These are phyloP conservation scores for Tanacetum coccineum DNA, from an alignment of 129 eudicot species.

Conservation along the genomic window DNA sequence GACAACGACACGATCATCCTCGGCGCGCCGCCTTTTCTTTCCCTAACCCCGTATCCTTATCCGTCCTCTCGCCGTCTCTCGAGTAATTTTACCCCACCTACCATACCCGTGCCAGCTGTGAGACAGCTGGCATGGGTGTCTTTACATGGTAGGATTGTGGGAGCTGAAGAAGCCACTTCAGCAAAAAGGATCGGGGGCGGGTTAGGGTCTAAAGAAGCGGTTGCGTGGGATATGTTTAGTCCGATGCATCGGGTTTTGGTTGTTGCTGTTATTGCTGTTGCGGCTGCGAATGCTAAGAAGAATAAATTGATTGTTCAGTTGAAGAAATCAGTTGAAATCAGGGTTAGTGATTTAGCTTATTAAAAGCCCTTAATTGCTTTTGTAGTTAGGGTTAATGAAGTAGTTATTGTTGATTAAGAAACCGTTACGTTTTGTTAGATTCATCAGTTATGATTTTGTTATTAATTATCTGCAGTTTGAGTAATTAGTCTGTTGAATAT, in stretches of 20 bases:
- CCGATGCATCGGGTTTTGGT: slow-evolving; percentile 75
- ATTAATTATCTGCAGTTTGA: too few relatives aligned
- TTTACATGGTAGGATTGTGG: slow-evolving; percentile 68
- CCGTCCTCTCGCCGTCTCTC: slow-evolving; percentile 75
- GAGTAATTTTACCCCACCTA: slow-evolving; percentile 58
- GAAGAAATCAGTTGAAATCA: slow-evolving; percentile 51
- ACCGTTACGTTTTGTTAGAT: too few relatives aligned
- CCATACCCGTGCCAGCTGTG: slow-evolving; percentile 42
- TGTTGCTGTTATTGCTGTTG: slow-evolving; percentile 71
- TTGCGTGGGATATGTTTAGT: slow-evolving; percentile 78
- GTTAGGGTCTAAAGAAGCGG: slow-evolving; percentile 36
- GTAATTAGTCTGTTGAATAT: too few relatives aligned
- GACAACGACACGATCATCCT: slow-evolving; percentile 20
- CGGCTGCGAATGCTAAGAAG: slow-evolving; percentile 47
- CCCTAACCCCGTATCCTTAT: slow-evolving; percentile 41
- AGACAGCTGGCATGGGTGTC: slow-evolving; percentile 70
- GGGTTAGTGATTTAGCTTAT: slow-evolving; percentile 72
- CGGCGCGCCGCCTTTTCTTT: slow-evolving; percentile 36
- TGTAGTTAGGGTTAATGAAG: too few relatives aligned
- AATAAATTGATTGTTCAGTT: slow-evolving; percentile 48
- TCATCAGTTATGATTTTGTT: too few relatives aligned
- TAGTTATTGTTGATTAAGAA: too few relatives aligned
- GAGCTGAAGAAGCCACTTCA: slow-evolving; percentile 74
- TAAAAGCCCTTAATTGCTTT: not conserved
- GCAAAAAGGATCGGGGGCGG: slow-evolving; percentile 50